Evolutionary conservation across 225 moss, liverwort and hornwort species (phyloP).

Genomic region (Anthoceros angustus): DNA sequence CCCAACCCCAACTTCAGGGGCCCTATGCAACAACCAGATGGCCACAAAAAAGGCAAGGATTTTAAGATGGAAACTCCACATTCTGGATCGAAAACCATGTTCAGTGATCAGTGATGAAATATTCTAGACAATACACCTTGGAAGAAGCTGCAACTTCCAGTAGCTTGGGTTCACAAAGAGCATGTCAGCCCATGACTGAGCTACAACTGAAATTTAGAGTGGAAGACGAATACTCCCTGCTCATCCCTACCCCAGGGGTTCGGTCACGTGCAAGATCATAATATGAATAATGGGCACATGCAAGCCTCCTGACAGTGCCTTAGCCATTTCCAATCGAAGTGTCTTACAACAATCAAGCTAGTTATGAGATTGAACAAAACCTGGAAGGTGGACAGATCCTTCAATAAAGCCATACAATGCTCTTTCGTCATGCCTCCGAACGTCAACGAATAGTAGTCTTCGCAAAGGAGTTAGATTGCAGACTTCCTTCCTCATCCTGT

Average conservation of each 20-base stretch:
- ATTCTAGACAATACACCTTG: too few species aligned
- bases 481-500: conserved; percentile 25
- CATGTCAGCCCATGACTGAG: too few species aligned
- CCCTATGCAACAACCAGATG: too few species aligned
- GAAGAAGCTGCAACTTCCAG: too few species aligned
- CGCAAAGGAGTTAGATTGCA: conserved; percentile 26
- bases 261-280: neutral
- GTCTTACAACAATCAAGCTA: neutral
- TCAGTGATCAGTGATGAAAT: too few species aligned
- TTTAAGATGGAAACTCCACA: too few species aligned
- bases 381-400: conserved; percentile 79
- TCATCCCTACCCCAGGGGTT: neutral
- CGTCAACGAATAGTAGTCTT: conserved; percentile 54
- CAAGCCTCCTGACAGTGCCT: neutral
- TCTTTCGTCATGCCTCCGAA: conserved; percentile 81
- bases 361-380: conserved; percentile 15
- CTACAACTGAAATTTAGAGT: too few species aligned
- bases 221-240: too few species aligned
- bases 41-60: too few species aligned
- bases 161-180: too few species aligned
- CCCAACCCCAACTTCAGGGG: too few species aligned
- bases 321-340: neutral
- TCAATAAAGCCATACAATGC: conserved; percentile 61
- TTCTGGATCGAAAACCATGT: too few species aligned
- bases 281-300: neutral